phyloP scores from a whole-genome alignment of 208 protist species.

The Crithidia thermophila region DNA sequence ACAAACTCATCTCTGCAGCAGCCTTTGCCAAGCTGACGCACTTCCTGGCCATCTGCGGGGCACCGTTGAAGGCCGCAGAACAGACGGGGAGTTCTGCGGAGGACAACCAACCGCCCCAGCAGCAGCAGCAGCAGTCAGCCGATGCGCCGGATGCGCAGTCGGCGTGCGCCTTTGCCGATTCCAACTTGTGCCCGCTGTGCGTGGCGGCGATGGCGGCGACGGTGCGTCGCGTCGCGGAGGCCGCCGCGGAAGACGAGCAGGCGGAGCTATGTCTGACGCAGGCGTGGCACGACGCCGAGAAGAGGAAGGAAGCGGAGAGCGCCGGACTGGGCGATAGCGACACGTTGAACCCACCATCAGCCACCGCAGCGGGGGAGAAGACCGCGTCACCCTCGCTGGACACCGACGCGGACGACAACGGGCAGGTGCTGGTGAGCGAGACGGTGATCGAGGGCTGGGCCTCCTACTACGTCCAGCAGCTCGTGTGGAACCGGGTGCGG shows the following conservation, averaged over 20 bases:
- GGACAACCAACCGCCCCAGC: neutral
- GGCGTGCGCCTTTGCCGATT: slow-evolving; percentile 29
- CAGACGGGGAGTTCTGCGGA: neutral
- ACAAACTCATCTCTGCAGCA: slow-evolving; percentile 48
- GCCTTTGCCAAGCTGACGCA: slow-evolving; percentile 19
- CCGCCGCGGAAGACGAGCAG: slow-evolving; percentile 38
- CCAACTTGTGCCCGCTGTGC: slow-evolving; percentile 50
- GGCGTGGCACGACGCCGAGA: slow-evolving; percentile 31
- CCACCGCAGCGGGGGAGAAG: neutral
- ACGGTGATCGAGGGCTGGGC: slow-evolving; percentile 56
- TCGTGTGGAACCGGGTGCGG: slow-evolving; percentile 32
- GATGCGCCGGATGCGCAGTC: neutral
- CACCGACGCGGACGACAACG: neutral
- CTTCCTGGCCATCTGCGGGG: slow-evolving; percentile 28
- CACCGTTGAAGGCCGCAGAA: neutral
- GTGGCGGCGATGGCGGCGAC: slow-evolving; percentile 40
- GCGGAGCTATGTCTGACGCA: slow-evolving; percentile 28
- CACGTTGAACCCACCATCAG: no score
- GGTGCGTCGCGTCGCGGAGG: slow-evolving; percentile 34
- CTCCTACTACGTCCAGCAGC: slow-evolving; percentile 30
- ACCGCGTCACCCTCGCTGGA: no score
- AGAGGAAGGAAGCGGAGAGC: slow-evolving; percentile 7
- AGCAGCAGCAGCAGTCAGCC: neutral
- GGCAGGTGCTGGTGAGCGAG: slow-evolving; percentile 58
- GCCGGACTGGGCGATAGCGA: neutral